Conservation (phyloP, 2,329 filamentous ascomycete genomes). For the Ophiostoma ulmi region DNA sequence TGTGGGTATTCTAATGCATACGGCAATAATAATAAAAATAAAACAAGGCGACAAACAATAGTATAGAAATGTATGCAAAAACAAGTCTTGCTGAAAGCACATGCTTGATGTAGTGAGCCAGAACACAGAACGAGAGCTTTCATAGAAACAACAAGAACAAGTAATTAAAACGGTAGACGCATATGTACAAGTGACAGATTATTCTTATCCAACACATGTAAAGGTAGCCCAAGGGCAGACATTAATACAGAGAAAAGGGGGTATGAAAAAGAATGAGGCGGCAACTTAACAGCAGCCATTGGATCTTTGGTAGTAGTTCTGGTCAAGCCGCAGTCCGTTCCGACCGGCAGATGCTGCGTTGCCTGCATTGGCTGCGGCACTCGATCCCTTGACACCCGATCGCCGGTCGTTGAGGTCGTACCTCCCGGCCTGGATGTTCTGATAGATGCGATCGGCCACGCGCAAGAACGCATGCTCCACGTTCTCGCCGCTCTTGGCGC, state of each 20-base stretch:
- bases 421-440: slow-evolving; percentile 90
- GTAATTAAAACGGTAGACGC: not conserved
- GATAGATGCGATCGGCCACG: slow-evolving; percentile 90
- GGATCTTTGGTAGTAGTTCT: slow-evolving; percentile 37
- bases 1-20: not conserved
- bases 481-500: slow-evolving; percentile 88
- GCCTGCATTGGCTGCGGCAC: slow-evolving; percentile 28
- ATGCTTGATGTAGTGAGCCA: not conserved
- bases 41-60: not conserved
- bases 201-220: not conserved
- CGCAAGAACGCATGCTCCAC: slow-evolving; percentile 91
- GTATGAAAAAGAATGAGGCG: slow-evolving; percentile 9
- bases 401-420: slow-evolving; percentile 92
- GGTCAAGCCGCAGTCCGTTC: slow-evolving; percentile 40
- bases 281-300: slow-evolving; percentile 34
- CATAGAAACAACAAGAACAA: not conserved
- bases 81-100: not conserved
- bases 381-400: slow-evolving; percentile 78
- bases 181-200: not conserved
- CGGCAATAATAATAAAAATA: too few species aligned
- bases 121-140: not conserved
- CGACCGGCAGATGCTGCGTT: slow-evolving; percentile 18
- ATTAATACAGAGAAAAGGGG: not conserved
- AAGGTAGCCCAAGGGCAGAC: not conserved
- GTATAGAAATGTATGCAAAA: not conserved